Evolutionary conservation across 1,139 yeast genomes (phyloP).

Genomic region (Taiozyma sp.): DNA sequence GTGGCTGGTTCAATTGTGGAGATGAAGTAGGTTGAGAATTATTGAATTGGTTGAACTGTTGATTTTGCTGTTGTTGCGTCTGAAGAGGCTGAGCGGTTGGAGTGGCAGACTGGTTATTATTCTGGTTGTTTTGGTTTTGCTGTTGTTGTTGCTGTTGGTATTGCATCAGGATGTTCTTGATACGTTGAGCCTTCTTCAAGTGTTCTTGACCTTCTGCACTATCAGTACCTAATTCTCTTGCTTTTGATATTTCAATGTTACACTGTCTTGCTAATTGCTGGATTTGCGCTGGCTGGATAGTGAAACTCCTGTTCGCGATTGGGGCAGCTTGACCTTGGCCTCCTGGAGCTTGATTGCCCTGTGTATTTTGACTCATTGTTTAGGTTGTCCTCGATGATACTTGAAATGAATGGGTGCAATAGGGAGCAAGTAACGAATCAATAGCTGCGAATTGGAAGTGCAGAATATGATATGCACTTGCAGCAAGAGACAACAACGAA

Average conservation of each 20-base stretch:
- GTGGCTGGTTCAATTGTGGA: constrained; percentile 11
- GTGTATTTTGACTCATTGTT: constrained; percentile 6
- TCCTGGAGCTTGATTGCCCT: neutral
- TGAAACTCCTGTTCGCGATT: neutral
- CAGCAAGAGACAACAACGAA: neutral
- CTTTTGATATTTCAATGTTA: constrained; percentile 58
- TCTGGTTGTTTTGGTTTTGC: constrained; percentile 16
- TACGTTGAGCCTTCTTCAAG: constrained; percentile 59
- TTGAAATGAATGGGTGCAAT: neutral
- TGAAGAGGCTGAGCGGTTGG: constrained; percentile 15
- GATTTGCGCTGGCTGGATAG: constrained; percentile 48
- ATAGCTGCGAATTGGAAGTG: neutral
- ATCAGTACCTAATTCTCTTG: constrained; percentile 48
- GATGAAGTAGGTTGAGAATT: constrained; percentile 13
- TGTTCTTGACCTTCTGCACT: constrained; percentile 70
- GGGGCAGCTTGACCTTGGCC: constrained; percentile 1
- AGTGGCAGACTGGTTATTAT: constrained; percentile 9
- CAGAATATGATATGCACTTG: neutral
- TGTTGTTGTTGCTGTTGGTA: constrained; percentile 20
- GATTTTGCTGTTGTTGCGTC: constrained; percentile 19
- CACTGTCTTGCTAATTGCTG: constrained; percentile 57
- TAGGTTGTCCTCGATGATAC: neutral
- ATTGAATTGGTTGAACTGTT: constrained; percentile 7
- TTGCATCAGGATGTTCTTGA: constrained; percentile 27
- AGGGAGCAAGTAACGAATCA: neutral